Evolutionary conservation across 305 asterid genomes (phyloP).

Genomic region (Fraxinus velutina): DNA sequence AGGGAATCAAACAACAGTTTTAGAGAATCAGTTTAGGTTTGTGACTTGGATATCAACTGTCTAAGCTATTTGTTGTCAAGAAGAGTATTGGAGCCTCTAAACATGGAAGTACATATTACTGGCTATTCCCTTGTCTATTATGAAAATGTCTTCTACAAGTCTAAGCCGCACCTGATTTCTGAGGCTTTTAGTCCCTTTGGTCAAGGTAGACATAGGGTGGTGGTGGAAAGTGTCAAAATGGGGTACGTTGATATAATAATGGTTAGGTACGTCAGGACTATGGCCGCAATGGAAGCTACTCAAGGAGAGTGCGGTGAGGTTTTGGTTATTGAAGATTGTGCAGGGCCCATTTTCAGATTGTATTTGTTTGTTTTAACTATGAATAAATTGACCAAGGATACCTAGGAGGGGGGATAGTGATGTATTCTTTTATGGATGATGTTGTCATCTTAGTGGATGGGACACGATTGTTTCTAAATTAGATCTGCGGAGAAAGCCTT

Average conservation of each 20-base stretch:
- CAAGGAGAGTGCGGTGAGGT: background rate
- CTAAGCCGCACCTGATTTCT: background rate
- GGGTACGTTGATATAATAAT: background rate
- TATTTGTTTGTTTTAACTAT: background rate
- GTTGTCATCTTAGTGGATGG: background rate
- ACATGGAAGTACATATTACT: background rate
- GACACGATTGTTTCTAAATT: background rate
- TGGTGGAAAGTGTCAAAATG: background rate
- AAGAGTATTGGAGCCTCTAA: background rate
- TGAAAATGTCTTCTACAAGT: background rate
- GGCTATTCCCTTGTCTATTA: background rate
- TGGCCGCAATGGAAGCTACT: background rate
- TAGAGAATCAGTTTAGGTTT: background rate
- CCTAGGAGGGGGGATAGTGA: background rate
- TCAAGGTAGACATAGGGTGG: background rate
- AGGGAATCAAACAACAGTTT: background rate
- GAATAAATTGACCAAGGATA: background rate
- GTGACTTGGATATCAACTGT: slow-evolving; percentile 1
- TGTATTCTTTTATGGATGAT: background rate
- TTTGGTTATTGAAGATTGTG: background rate
- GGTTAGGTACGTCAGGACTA: background rate
- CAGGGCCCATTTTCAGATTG: background rate
- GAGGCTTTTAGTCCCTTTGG: background rate
- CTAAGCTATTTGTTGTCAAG: background rate
- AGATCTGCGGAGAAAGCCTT: background rate